phyloP scores from a whole-genome alignment of 2,329 filamentous ascomycete species.

The Chaetomiaceae sp. region DNA sequence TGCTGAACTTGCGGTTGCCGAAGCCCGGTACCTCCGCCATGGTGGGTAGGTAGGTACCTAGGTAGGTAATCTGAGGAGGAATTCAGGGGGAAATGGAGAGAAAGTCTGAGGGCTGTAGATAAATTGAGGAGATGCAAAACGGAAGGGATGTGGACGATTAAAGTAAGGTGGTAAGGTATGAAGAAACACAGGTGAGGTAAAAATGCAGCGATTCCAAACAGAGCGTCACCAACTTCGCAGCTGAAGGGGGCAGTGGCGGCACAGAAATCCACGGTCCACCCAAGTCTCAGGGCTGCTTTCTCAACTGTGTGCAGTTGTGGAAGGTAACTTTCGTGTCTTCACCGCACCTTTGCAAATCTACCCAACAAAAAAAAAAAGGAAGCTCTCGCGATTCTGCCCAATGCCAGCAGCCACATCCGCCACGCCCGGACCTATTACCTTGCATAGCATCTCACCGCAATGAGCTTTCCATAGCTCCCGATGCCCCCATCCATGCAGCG shows the following conservation, averaged over 20 bases:
- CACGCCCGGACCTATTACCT: background rate
- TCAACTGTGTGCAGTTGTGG: background rate
- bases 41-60: background rate
- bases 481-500: constrained; percentile 3
- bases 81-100: background rate
- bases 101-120: too few species aligned
- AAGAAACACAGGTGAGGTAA: background rate
- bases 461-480: background rate
- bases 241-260: constrained; percentile 11
- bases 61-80: too few species aligned
- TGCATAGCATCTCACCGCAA: background rate
- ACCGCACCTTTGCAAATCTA: constrained; percentile 14
- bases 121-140: background rate
- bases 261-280: constrained; percentile 1
- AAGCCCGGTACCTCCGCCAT: constrained; percentile 37
- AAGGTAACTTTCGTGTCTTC: too few species aligned
- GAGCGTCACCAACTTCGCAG: background rate
- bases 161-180: background rate
- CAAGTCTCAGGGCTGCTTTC: too few species aligned
- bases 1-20: constrained; percentile 58
- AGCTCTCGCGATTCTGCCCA: constrained; percentile 12
- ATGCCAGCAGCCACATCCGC: constrained; percentile 3
- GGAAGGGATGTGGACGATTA: too few species aligned
- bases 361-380: constrained; percentile 14
- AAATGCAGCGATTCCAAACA: too few species aligned